These are phyloP conservation scores for Malassezia brasiliensis DNA, from an alignment of 1,284 basidiomycete genomes.

Conservation along the genomic window DNA sequence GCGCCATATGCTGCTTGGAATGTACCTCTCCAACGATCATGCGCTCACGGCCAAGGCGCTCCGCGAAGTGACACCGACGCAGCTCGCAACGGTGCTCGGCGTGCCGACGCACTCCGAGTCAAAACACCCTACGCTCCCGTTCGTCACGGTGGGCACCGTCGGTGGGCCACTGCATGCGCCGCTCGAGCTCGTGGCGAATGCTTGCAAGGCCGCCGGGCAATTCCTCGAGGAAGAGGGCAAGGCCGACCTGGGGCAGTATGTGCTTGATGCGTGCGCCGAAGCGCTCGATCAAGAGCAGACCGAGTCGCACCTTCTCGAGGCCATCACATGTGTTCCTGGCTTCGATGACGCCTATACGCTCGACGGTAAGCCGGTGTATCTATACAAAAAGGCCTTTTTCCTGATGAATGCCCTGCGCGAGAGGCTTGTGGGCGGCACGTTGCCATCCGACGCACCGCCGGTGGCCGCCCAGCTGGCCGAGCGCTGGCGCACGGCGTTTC, in stretches of 20 bases:
- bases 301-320: slow-evolving; percentile 10
- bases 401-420: slow-evolving; percentile 62
- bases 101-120: slow-evolving; percentile 54
- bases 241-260: slow-evolving; percentile 63
- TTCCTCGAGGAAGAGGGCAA: slow-evolving; percentile 59
- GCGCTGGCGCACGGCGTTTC: neutral
- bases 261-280: slow-evolving; percentile 59
- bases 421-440: slow-evolving; percentile 43
- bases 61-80: slow-evolving; percentile 13
- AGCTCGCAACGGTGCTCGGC: slow-evolving; percentile 26
- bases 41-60: slow-evolving; percentile 24
- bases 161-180: slow-evolving; percentile 66
- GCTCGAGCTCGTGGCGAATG: slow-evolving; percentile 58
- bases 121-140: slow-evolving; percentile 61
- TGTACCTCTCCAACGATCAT: slow-evolving; percentile 29
- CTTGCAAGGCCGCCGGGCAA: slow-evolving; percentile 64
- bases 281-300: slow-evolving; percentile 45
- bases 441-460: neutral
- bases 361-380: slow-evolving; percentile 54
- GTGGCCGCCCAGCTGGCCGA: neutral
- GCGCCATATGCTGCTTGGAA: slow-evolving; percentile 26
- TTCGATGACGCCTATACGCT: slow-evolving; percentile 31
- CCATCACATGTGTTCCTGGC: slow-evolving; percentile 20
- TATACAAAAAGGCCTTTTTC: slow-evolving; percentile 80
- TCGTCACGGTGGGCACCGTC: slow-evolving; percentile 61